phyloP scores from a whole-genome alignment of 179 eudicot genomes.

The Carnegiea gigantea region DNA sequence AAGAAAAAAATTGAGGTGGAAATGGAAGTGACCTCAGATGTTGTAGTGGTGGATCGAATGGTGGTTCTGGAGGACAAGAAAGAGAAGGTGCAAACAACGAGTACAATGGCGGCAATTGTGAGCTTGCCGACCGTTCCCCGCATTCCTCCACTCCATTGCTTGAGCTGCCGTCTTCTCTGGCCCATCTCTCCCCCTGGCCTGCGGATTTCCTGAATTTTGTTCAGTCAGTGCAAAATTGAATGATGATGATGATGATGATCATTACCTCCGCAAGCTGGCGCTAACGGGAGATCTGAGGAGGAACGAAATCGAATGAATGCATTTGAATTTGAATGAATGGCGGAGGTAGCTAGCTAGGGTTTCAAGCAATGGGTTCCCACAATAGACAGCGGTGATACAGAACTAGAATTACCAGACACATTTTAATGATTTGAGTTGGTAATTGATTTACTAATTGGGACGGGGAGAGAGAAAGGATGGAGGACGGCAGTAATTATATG shows the following conservation, averaged over 20 bases:
- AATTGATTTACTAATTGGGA: no score
- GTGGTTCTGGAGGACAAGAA: conserved; percentile 46
- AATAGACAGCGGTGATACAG: no score
- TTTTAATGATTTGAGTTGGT: no score
- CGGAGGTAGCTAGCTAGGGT: no score
- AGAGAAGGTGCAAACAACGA: conserved; percentile 54
- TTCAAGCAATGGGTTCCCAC: no score
- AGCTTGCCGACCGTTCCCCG: conserved; percentile 50
- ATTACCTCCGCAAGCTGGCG: background rate
- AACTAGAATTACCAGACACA: no score
- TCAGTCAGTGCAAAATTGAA: background rate
- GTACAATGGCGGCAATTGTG: conserved; percentile 44
- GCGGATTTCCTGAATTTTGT: background rate
- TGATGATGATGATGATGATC: background rate
- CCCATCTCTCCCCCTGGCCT: conserved; percentile 39
- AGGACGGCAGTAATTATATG: no score
- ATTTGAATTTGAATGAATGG: background rate
- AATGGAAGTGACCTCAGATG: conserved; percentile 37
- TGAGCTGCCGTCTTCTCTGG: conserved; percentile 43
- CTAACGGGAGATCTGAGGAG: background rate
- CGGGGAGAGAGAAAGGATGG: no score
- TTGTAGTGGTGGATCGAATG: conserved; percentile 27
- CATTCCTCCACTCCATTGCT: conserved; percentile 51
- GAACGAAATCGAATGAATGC: background rate
- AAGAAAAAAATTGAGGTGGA: background rate